These are phyloP conservation scores for Amphicarpaea edgeworthii DNA, from an alignment of 306 rosid species.

Conservation along the genomic window DNA sequence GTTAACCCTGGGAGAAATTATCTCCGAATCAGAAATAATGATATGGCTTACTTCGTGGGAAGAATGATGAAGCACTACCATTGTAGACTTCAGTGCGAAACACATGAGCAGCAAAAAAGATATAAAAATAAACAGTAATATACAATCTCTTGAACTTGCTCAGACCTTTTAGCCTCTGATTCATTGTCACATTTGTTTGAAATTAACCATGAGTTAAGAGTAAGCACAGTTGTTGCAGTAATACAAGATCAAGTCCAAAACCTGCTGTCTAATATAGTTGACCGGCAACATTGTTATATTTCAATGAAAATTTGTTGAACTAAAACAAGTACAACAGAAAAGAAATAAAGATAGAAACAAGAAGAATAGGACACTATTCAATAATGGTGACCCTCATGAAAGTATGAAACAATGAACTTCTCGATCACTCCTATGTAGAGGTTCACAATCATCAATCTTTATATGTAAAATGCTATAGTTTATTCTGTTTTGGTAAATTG, in stretches of 20 bases:
- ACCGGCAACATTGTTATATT: conserved; percentile 22
- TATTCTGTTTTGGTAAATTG: conserved; percentile 51
- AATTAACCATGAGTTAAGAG: not conserved
- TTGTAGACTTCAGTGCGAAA: not conserved
- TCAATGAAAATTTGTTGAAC: conserved; percentile 31
- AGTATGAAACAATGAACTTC: conserved; percentile 51
- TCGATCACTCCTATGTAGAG: conserved; percentile 49
- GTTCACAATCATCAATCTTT: conserved; percentile 60
- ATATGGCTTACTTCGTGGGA: not conserved
- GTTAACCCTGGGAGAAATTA: not conserved
- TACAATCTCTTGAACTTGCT: not conserved
- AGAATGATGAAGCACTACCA: not conserved
- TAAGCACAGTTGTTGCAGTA: not conserved
- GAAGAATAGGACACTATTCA: conserved; percentile 40
- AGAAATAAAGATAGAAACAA: conserved; percentile 2
- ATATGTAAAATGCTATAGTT: conserved; percentile 55
- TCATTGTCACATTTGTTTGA: not conserved
- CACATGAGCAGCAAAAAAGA: not conserved
- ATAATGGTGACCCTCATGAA: conserved; percentile 48
- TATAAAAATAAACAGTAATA: not conserved
- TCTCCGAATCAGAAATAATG: conserved; percentile 1
- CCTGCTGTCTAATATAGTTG: conserved; percentile 17
- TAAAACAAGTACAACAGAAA: conserved; percentile 11
- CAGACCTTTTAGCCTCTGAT: not conserved
- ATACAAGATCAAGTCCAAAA: conserved; percentile 44